phyloP scores from a whole-genome alignment of 192 early-diverging fungal species.

The Backusella tarrabulga region DNA sequence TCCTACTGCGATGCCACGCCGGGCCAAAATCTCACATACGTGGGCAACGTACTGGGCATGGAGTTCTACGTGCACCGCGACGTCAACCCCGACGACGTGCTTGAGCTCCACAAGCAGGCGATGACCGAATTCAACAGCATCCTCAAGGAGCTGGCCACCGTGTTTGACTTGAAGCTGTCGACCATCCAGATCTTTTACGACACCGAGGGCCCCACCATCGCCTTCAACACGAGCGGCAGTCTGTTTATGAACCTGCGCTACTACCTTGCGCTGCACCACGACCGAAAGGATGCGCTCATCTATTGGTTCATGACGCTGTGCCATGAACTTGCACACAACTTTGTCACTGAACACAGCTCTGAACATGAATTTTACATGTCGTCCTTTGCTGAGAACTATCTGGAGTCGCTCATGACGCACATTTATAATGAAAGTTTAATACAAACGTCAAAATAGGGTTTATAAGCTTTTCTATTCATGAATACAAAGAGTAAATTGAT shows the following conservation, averaged over 20 bases:
- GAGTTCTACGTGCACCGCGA: slow-evolving; percentile 38
- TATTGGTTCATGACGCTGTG: slow-evolving; percentile 87
- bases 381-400: slow-evolving; percentile 72
- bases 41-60: slow-evolving; percentile 34
- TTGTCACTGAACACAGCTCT: slow-evolving; percentile 63
- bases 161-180: slow-evolving; percentile 60
- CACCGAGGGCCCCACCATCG: slow-evolving; percentile 62
- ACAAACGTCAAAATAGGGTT: not conserved
- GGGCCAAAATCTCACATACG: slow-evolving; percentile 44
- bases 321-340: slow-evolving; percentile 85
- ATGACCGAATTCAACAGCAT: slow-evolving; percentile 43
- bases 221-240: slow-evolving; percentile 73
- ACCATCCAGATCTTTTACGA: slow-evolving; percentile 82
- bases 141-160: slow-evolving; percentile 42
- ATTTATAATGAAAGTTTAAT: not conserved
- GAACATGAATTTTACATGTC: slow-evolving; percentile 82
- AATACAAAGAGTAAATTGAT: not conserved
- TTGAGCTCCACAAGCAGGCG: slow-evolving; percentile 34
- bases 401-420: slow-evolving; percentile 43
- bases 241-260: slow-evolving; percentile 86
- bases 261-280: slow-evolving; percentile 64
- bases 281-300: slow-evolving; percentile 43
- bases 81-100: slow-evolving; percentile 33
- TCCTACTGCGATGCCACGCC: slow-evolving; percentile 52
- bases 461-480: not conserved